Conservation (phyloP, 306 rosid species). For the peach (Prunus persica) region Prunus_persica_NCBIv2 NC_034015.1:22295001-22295500, state of each 20-base stretch:
- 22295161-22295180: conserved; percentile 61
- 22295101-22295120: conserved; percentile 95
- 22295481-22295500: conserved; percentile 99
- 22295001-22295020: conserved; percentile 85
- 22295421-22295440: conserved; percentile 73
- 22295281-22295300: conserved; percentile 70
- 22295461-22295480: conserved; percentile 96
- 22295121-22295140: conserved; percentile 82
- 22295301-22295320: conserved; percentile 72
- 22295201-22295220: conserved; percentile 78
- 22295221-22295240: conserved; percentile 99
- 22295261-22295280: conserved; percentile 60
- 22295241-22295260: conserved; percentile 90
- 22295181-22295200: conserved; percentile 68
- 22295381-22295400: conserved; percentile 19
- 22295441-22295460: conserved; percentile 90
- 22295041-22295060: conserved; percentile 95
- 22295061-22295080: conserved; percentile 66
- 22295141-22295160: conserved; percentile 62
- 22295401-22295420: conserved; percentile 63
- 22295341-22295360: conserved; percentile 26
- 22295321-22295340: conserved; percentile 21
- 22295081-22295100: conserved; percentile 79
- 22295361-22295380: conserved; percentile 13
- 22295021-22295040: conserved; percentile 89